Base-by-base conservation (phyloP, 139 green algal genomes). In the Desmodesmus armatus region DNA sequence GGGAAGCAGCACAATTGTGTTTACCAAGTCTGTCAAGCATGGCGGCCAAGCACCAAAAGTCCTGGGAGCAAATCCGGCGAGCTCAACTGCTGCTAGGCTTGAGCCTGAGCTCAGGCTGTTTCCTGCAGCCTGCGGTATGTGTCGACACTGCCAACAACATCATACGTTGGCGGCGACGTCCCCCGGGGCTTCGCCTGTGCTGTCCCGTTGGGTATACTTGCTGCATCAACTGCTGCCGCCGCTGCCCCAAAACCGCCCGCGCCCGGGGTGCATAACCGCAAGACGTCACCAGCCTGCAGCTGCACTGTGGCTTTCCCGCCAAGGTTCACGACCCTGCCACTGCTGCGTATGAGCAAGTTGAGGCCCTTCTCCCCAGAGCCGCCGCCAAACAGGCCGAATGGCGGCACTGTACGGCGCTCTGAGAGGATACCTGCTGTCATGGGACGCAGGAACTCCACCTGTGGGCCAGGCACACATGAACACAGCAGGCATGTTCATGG, bases 401-500 rank as follows among this genome's bases (percentile, higher is more conserved):
- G 96, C 53, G 80, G 76, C 33, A 92, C 58, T 0, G 95, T 83
- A 3, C 96, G 90, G 11, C 96, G 89, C 93, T 99, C 96, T 0
- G 92, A 96, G 41, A 99, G 88, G 73, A 99, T 97, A 83, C 90
- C 93, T 3, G 89, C 96, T 6, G 91, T 96, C 65, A 99, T 85
- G 2, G 93, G 93, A 21, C 93, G 86, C 72, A 98, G 87, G 51
- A 98, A 98, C 87, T 99, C 94, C 3, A 99, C 70, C 92, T 96
- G 91, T 3, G 17, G 25, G n/a, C n/a, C n/a, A n/a, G n/a, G n/a
- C n/a, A n/a, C n/a, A n/a, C n/a, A n/a, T n/a, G n/a, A n/a, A n/a
- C n/a, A n/a, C n/a, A n/a, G n/a, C n/a, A n/a, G n/a, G n/a, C n/a
- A n/a, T n/a, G n/a, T n/a, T n/a, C n/a, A n/a, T n/a, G n/a, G n/a